phyloP scores from a whole-genome alignment of 768 basidiomycete genomes.

The Agrocybe pediades region DNA sequence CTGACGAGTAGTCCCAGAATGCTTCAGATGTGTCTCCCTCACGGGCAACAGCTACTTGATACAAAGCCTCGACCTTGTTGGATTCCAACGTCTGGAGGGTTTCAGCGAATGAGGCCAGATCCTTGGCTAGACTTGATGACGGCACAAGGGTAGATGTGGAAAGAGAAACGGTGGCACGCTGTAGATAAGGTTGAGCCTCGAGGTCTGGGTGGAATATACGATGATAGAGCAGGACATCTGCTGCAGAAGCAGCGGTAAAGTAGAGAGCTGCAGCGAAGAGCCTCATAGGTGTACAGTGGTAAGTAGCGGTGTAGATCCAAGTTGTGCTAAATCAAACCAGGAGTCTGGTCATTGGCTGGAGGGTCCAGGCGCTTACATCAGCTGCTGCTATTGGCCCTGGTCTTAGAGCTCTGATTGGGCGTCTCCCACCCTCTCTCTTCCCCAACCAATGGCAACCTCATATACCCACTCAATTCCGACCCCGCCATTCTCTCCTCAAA shows the following conservation, averaged over 20 bases:
- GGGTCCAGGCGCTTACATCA: slow-evolving; percentile 3
- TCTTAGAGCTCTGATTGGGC: slow-evolving; percentile 9
- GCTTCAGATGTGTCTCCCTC: slow-evolving; percentile 40
- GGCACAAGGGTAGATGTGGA: slow-evolving; percentile 37
- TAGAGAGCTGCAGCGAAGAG: slow-evolving; percentile 13
- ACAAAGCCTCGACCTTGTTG: slow-evolving; percentile 48
- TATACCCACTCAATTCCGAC: slow-evolving; percentile 32
- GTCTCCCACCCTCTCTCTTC: slow-evolving; percentile 11
- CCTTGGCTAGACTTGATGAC: slow-evolving; percentile 43
- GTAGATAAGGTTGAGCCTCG: slow-evolving; percentile 37
- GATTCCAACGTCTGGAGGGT: slow-evolving; percentile 33
- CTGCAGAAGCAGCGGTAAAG: slow-evolving; percentile 23
- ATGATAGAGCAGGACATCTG: slow-evolving; percentile 43
- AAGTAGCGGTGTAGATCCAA: neutral
- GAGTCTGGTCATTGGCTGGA: slow-evolving; percentile 5
- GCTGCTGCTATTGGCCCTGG: slow-evolving; percentile 2
- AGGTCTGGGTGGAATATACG: slow-evolving; percentile 52
- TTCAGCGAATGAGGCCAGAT: slow-evolving; percentile 47
- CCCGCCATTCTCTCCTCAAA: slow-evolving; percentile 36
- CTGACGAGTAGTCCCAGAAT: slow-evolving; percentile 59
- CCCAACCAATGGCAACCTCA: slow-evolving; percentile 26
- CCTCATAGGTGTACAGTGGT: slow-evolving; percentile 13
- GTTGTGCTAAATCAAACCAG: slow-evolving; percentile 1
- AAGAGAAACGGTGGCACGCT: slow-evolving; percentile 44
- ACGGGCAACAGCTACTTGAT: slow-evolving; percentile 72